Conservation (phyloP, 1,139 yeast species). For the Kodamaea sp. region DNA sequence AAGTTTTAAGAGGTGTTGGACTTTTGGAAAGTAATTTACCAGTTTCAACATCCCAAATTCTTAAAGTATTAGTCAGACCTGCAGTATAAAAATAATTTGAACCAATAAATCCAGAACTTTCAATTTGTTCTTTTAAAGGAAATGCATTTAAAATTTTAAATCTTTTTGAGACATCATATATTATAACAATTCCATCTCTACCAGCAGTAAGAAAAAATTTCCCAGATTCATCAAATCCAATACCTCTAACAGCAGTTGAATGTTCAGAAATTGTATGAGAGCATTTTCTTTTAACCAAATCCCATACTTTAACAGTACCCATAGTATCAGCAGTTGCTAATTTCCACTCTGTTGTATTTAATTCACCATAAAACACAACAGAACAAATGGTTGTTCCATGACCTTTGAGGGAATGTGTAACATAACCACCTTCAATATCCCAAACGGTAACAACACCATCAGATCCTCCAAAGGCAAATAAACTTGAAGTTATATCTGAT, state of each 20-base stretch:
- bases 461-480: slow-evolving; percentile 91
- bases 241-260: slow-evolving; percentile 80
- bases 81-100: slow-evolving; percentile 61
- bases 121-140: slow-evolving; percentile 76
- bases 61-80: slow-evolving; percentile 69
- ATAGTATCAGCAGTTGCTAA: slow-evolving; percentile 85
- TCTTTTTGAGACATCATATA: slow-evolving; percentile 51
- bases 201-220: slow-evolving; percentile 74
- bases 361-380: slow-evolving; percentile 67
- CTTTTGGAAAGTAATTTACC: slow-evolving; percentile 46
- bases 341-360: slow-evolving; percentile 69
- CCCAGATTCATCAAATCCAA: slow-evolving; percentile 59
- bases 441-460: slow-evolving; percentile 91
- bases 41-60: slow-evolving; percentile 51
- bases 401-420: slow-evolving; percentile 88
- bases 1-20: slow-evolving; percentile 47
- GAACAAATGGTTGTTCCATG: slow-evolving; percentile 93
- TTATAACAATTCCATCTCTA: slow-evolving; percentile 73
- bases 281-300: slow-evolving; percentile 74
- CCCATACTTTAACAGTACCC: slow-evolving; percentile 89
- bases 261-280: slow-evolving; percentile 68
- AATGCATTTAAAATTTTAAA: slow-evolving; percentile 61
- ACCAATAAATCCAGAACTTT: slow-evolving; percentile 66
- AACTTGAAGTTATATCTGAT: slow-evolving; percentile 75
- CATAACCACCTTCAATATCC: slow-evolving; percentile 84